Evolutionary conservation across 768 basidiomycete genomes (phyloP), one percentile per base, ranked within the genome.

Genomic region (Rhizopogon roseolus): DNA sequence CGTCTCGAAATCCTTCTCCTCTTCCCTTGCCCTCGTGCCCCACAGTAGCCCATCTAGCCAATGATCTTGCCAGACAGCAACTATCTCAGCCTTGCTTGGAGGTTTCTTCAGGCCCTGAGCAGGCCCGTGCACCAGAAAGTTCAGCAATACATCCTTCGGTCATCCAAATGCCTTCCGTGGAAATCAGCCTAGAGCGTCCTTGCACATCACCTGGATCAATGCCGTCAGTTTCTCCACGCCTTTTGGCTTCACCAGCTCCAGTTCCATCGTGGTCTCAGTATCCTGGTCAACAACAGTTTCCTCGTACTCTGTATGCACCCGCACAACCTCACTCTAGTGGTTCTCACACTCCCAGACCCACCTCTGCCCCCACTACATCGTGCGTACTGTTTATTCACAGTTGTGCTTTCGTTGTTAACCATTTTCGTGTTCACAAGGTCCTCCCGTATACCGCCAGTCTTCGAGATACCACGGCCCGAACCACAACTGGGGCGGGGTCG

Each of bases 131-230:
- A 5, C 25, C 49, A 49, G 27, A 66, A 61, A 66, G 55, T 66
- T 14, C 72, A 69, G 50, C 77, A 76, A 77, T 75, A 77, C 27
- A 76, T 76, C 54, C 61, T 72, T 19, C 75, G 76, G 48, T 77
- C 76, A 29, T 43, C 77, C 63, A 69, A 54, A 25, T 60, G 41
- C 53, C 36, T 59, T 54, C 65, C 55, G 32, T 60, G 54, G 38
- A 57, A 49, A 14, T 58, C 29, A 50, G 52, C 14, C 57, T 57
- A 58, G 57, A 48, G 13, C 49, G 53, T 38, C 39, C 54, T 2
- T 55, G 54, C 7, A 40, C 51, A 27, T 50, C 55, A 7, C 38
- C 59, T 14, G 49, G 41, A 22, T 60, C 52, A 2, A 36, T 49
- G 2, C 50, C 60, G 2, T 59, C 62, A 39, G 57, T 55, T 60